Evolutionary conservation across 306 rosid genomes (phyloP), one percentile per base, ranked within the genome.

Genomic region (Fagus crenata): DNA sequence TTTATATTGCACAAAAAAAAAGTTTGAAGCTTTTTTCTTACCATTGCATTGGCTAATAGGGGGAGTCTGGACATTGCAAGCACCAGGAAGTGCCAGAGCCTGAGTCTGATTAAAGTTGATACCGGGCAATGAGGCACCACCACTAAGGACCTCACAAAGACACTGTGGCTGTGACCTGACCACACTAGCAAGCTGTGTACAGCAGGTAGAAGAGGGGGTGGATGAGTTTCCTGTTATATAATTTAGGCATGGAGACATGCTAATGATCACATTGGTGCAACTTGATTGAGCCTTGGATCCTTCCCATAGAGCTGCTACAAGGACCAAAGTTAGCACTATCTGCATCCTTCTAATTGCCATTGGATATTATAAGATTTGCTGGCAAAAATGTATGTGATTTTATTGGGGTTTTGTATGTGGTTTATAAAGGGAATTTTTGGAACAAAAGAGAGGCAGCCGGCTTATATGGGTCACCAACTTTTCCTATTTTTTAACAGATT

Each of bases 61-160:
- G 53, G 95, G 92, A 35, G 90, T 83, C 58, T 85, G 90, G 35
- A 90, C 72, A 5, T 63, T 59, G 74, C 96, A 90, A 55, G 86
- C 79, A 46, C 53, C 37, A 0, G 92, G 92, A 46, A 90, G 92
- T 5, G 74, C 35, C 28, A 83, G 72, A 59, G 88, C 96, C 33
- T 5, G 85, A 76, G 96, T 88, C 73, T 85, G 90, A 82, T 90
- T 90, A 55, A 90, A 75, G 78, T 83, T 80, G 53, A 88, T 74
- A 60, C 87, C 91, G 33, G 81, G 41, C 1, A 88, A 81, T 0
- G 88, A 81, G 12, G 82, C 86, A 39, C 69, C 82, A 6, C 89
- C 86, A 1, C 67, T 81, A n/a, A 90, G 81, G 69, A 89, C 89
- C 65, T 87, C 85, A 61, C 96, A 90, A 2, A 90, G 80, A 54